A percentile compares a stretch with the other conserved stretches of the same genome.
Conservation (phyloP, 257 asterid species). For the Mentha longifolia region DNA sequence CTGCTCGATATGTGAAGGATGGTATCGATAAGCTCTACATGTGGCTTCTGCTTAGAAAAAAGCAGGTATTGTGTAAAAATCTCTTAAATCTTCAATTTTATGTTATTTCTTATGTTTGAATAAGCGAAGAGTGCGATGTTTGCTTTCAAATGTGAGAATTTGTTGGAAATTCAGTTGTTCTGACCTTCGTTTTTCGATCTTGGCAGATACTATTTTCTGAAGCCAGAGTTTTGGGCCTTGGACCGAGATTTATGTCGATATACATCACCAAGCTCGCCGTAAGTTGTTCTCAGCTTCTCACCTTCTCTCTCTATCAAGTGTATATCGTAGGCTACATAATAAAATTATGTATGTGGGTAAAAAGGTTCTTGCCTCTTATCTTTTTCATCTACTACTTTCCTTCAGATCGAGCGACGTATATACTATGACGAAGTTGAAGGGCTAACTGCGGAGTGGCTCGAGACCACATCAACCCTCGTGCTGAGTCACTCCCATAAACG, state of each 20-base stretch:
- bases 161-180: not conserved
- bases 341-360: not conserved
- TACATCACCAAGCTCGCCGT: constrained; percentile 90
- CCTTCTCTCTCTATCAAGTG: not conserved
- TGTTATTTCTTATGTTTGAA: not conserved
- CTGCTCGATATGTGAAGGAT: constrained; percentile 77
- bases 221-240: constrained; percentile 84
- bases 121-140: not conserved
- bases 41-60: constrained; percentile 77
- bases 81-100: not conserved
- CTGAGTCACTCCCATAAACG: constrained; percentile 57
- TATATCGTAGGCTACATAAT: not conserved
- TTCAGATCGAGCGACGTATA: constrained; percentile 76
- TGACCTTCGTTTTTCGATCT: not conserved
- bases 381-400: constrained; percentile 3
- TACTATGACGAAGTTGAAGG: constrained; percentile 86
- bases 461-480: constrained; percentile 68
- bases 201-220: constrained; percentile 67
- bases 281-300: constrained; percentile 38
- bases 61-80: constrained; percentile 44
- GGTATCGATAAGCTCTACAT: constrained; percentile 63
- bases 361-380: not conserved
- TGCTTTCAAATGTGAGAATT: not conserved
- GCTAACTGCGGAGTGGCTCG: constrained; percentile 81
- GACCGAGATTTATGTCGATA: constrained; percentile 90